These are phyloP conservation scores for Agaricus sinodeliciosus DNA, from an alignment of 768 basidiomycete genomes.

Conservation along the genomic window DNA sequence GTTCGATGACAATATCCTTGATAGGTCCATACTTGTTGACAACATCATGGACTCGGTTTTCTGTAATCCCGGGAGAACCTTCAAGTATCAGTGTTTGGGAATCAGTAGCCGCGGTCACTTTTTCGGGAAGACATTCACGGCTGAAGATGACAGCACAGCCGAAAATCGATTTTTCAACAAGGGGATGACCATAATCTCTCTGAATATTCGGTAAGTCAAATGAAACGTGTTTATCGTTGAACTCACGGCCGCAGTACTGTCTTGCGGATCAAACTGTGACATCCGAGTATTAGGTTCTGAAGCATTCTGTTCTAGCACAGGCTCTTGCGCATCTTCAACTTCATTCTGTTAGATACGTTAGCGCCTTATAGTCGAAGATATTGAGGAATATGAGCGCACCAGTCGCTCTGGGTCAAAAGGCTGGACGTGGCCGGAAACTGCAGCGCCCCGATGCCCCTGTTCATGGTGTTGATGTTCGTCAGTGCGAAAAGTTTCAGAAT, in stretches of 20 bases:
- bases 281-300: not conserved
- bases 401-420: slow-evolving; percentile 21
- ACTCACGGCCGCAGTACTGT: not conserved
- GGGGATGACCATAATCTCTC: slow-evolving; percentile 8
- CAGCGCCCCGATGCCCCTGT: slow-evolving; percentile 26
- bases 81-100: slow-evolving; percentile 13
- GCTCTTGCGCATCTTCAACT: not conserved
- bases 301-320: not conserved
- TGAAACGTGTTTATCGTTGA: not conserved
- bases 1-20: slow-evolving; percentile 6
- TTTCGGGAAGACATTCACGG: slow-evolving; percentile 23
- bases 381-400: not conserved
- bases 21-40: slow-evolving; percentile 7
- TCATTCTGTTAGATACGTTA: not conserved
- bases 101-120: slow-evolving; percentile 31
- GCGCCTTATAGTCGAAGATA: not conserved
- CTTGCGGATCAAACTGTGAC: slow-evolving; percentile 2
- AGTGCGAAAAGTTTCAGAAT: slow-evolving; percentile 14
- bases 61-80: slow-evolving; percentile 1
- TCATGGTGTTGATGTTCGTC: slow-evolving; percentile 25
- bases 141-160: slow-evolving; percentile 25
- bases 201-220: not conserved
- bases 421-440: slow-evolving; percentile 22
- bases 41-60: slow-evolving; percentile 7
- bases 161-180: slow-evolving; percentile 17